phyloP scores from a whole-genome alignment of 805 yeast genomes.

The Candida silvatica region DNA sequence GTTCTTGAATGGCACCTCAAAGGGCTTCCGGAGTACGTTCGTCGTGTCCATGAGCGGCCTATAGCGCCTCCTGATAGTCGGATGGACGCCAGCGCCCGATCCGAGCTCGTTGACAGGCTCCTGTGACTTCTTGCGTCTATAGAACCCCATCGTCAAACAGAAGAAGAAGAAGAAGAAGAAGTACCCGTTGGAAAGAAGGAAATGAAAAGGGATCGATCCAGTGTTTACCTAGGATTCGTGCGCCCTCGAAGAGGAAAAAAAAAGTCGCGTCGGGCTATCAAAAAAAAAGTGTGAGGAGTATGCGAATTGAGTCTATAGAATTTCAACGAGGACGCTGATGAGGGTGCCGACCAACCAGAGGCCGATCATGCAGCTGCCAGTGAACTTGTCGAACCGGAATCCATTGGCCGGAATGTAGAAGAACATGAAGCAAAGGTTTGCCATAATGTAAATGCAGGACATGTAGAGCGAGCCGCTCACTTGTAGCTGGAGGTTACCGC shows the following conservation, averaged over 20 bases:
- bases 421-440: conserved; percentile 28
- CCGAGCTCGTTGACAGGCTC: conserved; percentile 37
- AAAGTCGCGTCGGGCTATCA: background rate
- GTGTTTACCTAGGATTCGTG: background rate
- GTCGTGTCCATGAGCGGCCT: conserved; percentile 45
- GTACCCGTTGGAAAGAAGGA: too few species aligned
- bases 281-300: background rate
- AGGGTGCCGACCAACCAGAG: conserved; percentile 34
- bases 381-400: conserved; percentile 31
- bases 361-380: conserved; percentile 31
- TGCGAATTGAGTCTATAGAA: conserved; percentile 2
- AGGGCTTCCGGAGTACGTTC: conserved; percentile 52
- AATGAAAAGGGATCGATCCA: too few species aligned
- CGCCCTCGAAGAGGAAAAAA: background rate
- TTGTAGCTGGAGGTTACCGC: conserved; percentile 18
- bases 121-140: conserved; percentile 7
- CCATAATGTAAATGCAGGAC: conserved; percentile 32
- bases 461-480: conserved; percentile 31
- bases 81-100: conserved; percentile 62
- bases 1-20: conserved; percentile 27
- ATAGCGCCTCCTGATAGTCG: conserved; percentile 45
- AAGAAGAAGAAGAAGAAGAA: too few species aligned
- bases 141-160: background rate
- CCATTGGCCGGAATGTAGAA: conserved; percentile 30
- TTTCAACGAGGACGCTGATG: conserved; percentile 22